Conservation (phyloP, 305 asterid genomes). For the Fraxinus latifolia region DNA sequence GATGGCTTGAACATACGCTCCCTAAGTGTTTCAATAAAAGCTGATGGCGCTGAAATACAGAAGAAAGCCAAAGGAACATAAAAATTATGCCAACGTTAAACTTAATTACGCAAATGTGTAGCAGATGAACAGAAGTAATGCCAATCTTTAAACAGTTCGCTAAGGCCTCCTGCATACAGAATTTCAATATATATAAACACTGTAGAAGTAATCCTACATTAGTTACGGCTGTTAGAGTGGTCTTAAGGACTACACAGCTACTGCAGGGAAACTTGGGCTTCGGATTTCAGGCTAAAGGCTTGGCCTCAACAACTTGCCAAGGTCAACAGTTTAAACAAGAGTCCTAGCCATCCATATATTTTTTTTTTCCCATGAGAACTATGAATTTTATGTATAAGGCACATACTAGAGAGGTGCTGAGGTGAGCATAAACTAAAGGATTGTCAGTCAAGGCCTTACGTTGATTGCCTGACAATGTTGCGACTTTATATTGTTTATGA, state of each 20-base stretch:
- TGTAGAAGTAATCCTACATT: not conserved
- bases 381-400: not conserved
- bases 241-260: not conserved
- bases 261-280: not conserved
- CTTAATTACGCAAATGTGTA: conserved; percentile 1
- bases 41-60: conserved; percentile 71
- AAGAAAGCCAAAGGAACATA: conserved; percentile 20
- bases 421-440: not conserved
- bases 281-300: not conserved
- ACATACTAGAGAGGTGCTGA: not conserved
- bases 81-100: conserved; percentile 13
- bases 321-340: not conserved
- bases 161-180: not conserved
- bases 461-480: not conserved
- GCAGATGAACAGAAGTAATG: not conserved
- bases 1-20: conserved; percentile 96
- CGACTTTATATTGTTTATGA: not conserved
- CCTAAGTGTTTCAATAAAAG: conserved; percentile 79
- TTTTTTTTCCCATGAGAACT: not conserved
- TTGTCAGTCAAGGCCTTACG: not conserved
- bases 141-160: not conserved
- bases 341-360: not conserved
- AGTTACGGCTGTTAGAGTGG: not conserved
- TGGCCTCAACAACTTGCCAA: not conserved
- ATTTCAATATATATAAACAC: not conserved